Percentiles rank a stretch among this genome's conserved stretches.
These are phyloP conservation scores for Cardiospermum halicacabum DNA, from an alignment of 345 rosid genomes.

Conservation along the genomic window DNA sequence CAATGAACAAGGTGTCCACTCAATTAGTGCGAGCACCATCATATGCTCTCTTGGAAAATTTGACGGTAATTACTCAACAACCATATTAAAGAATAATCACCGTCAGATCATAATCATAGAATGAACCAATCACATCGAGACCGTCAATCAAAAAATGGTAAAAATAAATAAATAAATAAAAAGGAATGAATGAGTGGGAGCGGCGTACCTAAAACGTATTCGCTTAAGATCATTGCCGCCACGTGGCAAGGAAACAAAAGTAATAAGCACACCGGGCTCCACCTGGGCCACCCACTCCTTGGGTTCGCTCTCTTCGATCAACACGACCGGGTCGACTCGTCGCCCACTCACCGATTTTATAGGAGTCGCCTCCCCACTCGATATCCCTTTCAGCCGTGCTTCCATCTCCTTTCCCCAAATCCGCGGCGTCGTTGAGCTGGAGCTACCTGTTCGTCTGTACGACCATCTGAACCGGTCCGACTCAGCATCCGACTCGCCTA, in stretches of 20 bases:
- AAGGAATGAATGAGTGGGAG: background rate
- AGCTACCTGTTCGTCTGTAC: slow-evolving; percentile 74
- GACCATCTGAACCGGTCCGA: slow-evolving; percentile 69
- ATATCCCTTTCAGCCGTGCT: slow-evolving; percentile 70
- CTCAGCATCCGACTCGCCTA: slow-evolving; percentile 55
- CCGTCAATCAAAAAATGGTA: slow-evolving; percentile 13
- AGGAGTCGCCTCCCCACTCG: slow-evolving; percentile 80
- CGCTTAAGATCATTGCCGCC: slow-evolving; percentile 97
- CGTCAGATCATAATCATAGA: slow-evolving; percentile 28
- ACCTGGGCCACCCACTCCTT: slow-evolving; percentile 99
- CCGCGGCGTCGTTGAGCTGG: slow-evolving; percentile 56
- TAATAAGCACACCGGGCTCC: slow-evolving; percentile 93
- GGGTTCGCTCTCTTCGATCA: slow-evolving; percentile 77
- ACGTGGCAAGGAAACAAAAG: slow-evolving; percentile 82
- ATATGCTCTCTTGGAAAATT: background rate
- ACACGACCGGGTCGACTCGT: slow-evolving; percentile 56
- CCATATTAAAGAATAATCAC: slow-evolving; percentile 11
- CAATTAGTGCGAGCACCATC: background rate
- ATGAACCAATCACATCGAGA: slow-evolving; percentile 10
- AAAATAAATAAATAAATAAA: background rate
- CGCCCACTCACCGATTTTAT: slow-evolving; percentile 54
- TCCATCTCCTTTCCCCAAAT: slow-evolving; percentile 85
- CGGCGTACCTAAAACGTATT: slow-evolving; percentile 84
- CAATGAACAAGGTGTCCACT: slow-evolving; percentile 15
- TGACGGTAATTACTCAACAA: slow-evolving; percentile 1